Conservation (phyloP, 208 protist genomes). For the Trypanosoma congolense region DNA sequence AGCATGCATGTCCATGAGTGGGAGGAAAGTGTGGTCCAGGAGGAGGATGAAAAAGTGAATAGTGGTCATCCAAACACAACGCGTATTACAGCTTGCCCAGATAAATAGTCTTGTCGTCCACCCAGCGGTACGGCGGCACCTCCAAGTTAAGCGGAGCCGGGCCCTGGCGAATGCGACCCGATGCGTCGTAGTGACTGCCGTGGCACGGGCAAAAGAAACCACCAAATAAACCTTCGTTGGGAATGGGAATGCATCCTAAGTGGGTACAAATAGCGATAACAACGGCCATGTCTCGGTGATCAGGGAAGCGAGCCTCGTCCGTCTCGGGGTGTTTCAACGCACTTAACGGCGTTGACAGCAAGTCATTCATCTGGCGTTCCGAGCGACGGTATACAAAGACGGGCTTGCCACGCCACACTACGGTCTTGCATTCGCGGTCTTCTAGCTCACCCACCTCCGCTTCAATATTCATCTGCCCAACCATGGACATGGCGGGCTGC, state of each 20-base stretch:
- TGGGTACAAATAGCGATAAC: conserved; percentile 99
- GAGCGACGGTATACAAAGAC: conserved; percentile 97
- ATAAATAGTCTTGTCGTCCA: conserved; percentile 91
- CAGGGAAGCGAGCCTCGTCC: conserved; percentile 89
- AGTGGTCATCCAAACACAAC: neutral
- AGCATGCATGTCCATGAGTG: too few relatives aligned
- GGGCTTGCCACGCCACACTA: conserved; percentile 99
- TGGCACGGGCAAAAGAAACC: conserved; percentile 99
- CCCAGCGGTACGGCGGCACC: conserved; percentile 96
- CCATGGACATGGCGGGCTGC: conserved; percentile 86
- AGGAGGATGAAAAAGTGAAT: conserved; percentile 5
- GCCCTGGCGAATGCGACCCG: conserved; percentile 96
- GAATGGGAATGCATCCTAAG: conserved; percentile 97
- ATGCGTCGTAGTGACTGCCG: conserved; percentile 98
- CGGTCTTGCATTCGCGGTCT: conserved; percentile 87
- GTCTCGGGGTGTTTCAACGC: conserved; percentile 94
- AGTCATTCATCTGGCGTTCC: conserved; percentile 91
- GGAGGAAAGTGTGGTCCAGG: too few relatives aligned
- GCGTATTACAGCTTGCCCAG: conserved; percentile 87
- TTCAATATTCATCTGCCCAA: conserved; percentile 97
- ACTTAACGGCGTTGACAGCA: conserved; percentile 65
- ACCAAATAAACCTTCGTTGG: conserved; percentile 94
- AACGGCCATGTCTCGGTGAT: conserved; percentile 91
- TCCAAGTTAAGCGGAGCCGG: conserved; percentile 98
- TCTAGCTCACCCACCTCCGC: conserved; percentile 93